Base-by-base conservation (phyloP, 2,329 filamentous ascomycete genomes). In the Calonectria pauciramosa region DNA sequence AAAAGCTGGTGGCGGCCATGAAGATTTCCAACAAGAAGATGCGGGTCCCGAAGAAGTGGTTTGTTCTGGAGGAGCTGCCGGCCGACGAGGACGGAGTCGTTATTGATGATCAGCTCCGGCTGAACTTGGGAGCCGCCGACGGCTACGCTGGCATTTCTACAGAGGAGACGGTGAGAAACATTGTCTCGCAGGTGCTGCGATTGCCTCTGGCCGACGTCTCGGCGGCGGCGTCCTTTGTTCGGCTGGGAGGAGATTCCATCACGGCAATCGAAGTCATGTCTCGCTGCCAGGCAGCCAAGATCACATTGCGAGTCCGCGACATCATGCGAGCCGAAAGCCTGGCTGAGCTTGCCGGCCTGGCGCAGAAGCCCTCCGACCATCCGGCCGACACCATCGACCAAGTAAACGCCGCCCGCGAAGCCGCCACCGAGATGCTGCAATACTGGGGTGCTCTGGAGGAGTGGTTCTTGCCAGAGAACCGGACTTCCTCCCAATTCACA, bases 191-290 rank as follows among this genome's bases (percentile, higher is more conserved):
- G 36, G 68, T 70, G n/a, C 38, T 70, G 68, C 68, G 68, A 49
- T 49, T 70, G 56, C 56, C 68, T 70, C 68, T 70, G 56, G 54
- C 68, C 44, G 68, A 70, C 3, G 68, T 70, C 9, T 30, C 44
- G n/a, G 56, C 68, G 16, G 52, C 68, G 10, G 68, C 68, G 32
- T 70, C 68, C 68, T 70, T 70, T 64, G 56, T 70, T 47, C 68
- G 68, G 16, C 44, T 70, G 9, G 88, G 88, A 14, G 88, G 88
- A 30, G 87, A 89, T 76, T 89, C 88, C 0, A 85, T 89, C 2
- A 76, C 84, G 0, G 88, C 88, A 2, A 91, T 90, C 86, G 87
- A 51, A 80, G 83, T 38, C 81, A 85, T 49, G 85, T 84, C 1
- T 77, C 88, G 41, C 73, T 82, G 13, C 71, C 89, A 34, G 86